These are phyloP conservation scores for Hyaloscypha variabilis DNA, from an alignment of 495 filamentous ascomycete genomes.

Conservation along the genomic window DNA sequence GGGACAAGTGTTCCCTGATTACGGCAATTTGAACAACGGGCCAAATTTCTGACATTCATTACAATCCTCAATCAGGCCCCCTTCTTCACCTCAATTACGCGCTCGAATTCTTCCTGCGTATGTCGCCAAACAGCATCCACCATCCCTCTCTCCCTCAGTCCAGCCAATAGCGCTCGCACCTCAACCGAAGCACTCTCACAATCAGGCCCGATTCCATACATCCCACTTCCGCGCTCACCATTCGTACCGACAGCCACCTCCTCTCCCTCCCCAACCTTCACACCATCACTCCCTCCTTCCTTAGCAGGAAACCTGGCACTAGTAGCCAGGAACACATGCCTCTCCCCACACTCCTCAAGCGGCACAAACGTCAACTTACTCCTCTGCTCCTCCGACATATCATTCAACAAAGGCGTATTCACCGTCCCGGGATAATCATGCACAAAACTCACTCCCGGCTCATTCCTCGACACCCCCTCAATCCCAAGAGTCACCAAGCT, in stretches of 20 bases:
- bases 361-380: conserved; percentile 31
- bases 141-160: conserved; percentile 43
- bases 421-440: conserved; percentile 61
- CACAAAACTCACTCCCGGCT: conserved; percentile 57
- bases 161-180: conserved; percentile 39
- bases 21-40: too few relatives aligned
- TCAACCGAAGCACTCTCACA: conserved; percentile 40
- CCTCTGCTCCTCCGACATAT: conserved; percentile 7
- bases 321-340: conserved; percentile 57
- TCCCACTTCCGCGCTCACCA: conserved; percentile 52
- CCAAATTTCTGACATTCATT: too few relatives aligned
- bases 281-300: conserved; percentile 23
- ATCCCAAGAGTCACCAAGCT: conserved; percentile 55
- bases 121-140: conserved; percentile 51
- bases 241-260: conserved; percentile 42
- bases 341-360: conserved; percentile 50
- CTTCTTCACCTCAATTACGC: conserved; percentile 28
- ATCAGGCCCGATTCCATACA: conserved; percentile 51
- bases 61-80: not conserved
- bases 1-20: not conserved
- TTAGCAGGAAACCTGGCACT: conserved; percentile 48
- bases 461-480: conserved; percentile 46
- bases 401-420: conserved; percentile 40
- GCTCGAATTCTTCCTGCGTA: conserved; percentile 48
- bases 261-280: conserved; percentile 35